Conservation (phyloP, 208 protist species). For the Angomonas ambiguus region DNA sequence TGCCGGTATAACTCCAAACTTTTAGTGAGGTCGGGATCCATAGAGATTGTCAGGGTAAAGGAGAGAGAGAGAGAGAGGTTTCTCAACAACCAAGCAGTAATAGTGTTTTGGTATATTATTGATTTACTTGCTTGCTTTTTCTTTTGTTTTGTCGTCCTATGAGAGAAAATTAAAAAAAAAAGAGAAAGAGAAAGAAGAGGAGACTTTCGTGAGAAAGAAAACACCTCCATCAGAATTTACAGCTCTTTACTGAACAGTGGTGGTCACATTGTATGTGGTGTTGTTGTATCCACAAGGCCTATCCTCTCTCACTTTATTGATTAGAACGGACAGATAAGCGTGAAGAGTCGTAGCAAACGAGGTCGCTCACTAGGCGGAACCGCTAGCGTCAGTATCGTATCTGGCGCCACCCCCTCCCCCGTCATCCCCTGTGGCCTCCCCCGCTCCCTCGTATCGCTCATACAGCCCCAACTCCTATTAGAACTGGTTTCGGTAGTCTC, state of each 20-base stretch:
- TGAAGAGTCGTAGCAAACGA: constrained; percentile 33
- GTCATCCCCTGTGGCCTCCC: background rate
- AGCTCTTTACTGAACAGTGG: background rate
- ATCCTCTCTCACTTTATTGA: background rate
- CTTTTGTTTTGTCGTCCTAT: too few relatives aligned
- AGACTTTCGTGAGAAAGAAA: too few relatives aligned
- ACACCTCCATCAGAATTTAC: too few relatives aligned
- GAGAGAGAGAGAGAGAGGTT: too few relatives aligned
- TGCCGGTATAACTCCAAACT: background rate
- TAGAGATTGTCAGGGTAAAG: too few relatives aligned
- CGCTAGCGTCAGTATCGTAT: constrained; percentile 44
- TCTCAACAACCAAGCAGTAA: too few relatives aligned
- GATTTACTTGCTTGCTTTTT: too few relatives aligned
- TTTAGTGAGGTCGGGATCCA: background rate
- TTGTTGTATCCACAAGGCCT: background rate
- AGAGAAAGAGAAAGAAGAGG: background rate
- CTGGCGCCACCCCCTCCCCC: constrained; percentile 23
- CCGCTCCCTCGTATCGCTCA: background rate
- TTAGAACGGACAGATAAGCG: constrained; percentile 51
- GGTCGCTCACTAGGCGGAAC: constrained; percentile 51
- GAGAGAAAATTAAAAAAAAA: background rate
- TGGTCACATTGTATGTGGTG: background rate
- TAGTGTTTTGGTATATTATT: too few relatives aligned
- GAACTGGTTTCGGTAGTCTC: too few relatives aligned
- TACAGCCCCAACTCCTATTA: too few relatives aligned